Percentiles rank a stretch among this genome's conserved stretches.
phyloP scores from a whole-genome alignment of 768 basidiomycete species.

The Chiua virens region DNA sequence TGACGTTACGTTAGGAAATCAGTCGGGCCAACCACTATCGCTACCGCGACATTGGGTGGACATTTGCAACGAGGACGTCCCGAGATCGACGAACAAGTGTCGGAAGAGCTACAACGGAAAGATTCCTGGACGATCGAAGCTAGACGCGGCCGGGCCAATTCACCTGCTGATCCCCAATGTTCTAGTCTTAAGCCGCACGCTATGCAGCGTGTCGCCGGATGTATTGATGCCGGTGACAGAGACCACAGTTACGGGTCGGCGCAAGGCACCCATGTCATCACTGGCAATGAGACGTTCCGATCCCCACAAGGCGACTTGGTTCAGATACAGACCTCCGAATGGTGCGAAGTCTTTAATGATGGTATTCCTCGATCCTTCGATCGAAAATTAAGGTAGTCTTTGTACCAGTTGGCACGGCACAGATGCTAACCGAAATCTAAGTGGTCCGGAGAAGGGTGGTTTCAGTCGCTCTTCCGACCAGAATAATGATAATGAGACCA shows the following conservation, averaged over 20 bases:
- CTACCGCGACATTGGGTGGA: no score
- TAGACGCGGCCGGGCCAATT: background rate
- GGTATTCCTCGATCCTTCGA: background rate
- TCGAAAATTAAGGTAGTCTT: background rate
- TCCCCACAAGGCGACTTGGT: background rate
- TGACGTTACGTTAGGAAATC: constrained; percentile 7
- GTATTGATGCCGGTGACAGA: background rate
- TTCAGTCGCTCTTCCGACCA: background rate
- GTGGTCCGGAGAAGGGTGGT: background rate
- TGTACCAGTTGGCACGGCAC: background rate
- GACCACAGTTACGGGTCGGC: background rate
- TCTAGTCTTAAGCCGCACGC: background rate
- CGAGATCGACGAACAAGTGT: background rate
- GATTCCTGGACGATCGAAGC: background rate
- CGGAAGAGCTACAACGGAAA: background rate
- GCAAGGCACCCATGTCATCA: background rate
- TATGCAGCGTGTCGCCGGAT: background rate
- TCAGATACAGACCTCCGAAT: background rate
- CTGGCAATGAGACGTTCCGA: background rate
- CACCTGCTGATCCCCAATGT: background rate
- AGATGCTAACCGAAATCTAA: constrained; percentile 4
- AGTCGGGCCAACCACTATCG: background rate
- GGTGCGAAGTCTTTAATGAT: background rate
- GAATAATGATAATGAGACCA: background rate
- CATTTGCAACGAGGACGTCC: background rate